Evolutionary conservation across 805 yeast species (phyloP), one percentile per base, ranked within the genome.

Genomic region (Jamesozyma rosinii): DNA sequence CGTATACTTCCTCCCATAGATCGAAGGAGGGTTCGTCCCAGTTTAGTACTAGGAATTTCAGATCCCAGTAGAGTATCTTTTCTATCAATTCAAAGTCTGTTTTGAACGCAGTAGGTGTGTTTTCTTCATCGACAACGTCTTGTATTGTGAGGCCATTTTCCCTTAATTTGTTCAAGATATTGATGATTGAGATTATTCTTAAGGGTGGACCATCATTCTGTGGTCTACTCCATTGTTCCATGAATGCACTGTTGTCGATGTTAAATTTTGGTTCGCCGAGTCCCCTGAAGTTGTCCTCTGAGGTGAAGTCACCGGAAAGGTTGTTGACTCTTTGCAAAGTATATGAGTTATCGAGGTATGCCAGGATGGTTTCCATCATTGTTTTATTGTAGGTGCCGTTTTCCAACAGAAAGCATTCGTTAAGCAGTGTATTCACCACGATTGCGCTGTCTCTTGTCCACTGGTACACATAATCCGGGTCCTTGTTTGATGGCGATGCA

Each of bases 161-260:
- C 5, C 61, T 51, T 45, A 79, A 60, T 2, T 72, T 51, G 19
- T 66, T 63, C 46, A 84, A 51, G 57, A 76, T 84, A 47, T 73
- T 73, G 32, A 75, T 61, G 19, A 81, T 70, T 1, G 95, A 73
- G 44, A 81, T 71, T 10, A 79, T 72, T 53, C 97, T 72, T 44
- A 90, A 69, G 1, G 94, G 89, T 0, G 97, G 96, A 0, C 97
- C 97, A 61, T 90, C 97, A 46, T 87, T 74, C 64, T 90, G 97
- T 1, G 97, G 97, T 52, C 97, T 71, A 2, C 97, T 97, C 97
- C 97, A 90, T 30, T 67, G 59, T 2, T 67, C 79, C 5, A 61
- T 60, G 54, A 83, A 90, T 1, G 83, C 69, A 0, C 76, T 53
- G 20, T 82, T 80, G 57, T 86, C 75, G 3, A 79, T 76, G 58